Evolutionary conservation across 257 asterid genomes (phyloP).

Genomic region (Verbena officinalis): DNA sequence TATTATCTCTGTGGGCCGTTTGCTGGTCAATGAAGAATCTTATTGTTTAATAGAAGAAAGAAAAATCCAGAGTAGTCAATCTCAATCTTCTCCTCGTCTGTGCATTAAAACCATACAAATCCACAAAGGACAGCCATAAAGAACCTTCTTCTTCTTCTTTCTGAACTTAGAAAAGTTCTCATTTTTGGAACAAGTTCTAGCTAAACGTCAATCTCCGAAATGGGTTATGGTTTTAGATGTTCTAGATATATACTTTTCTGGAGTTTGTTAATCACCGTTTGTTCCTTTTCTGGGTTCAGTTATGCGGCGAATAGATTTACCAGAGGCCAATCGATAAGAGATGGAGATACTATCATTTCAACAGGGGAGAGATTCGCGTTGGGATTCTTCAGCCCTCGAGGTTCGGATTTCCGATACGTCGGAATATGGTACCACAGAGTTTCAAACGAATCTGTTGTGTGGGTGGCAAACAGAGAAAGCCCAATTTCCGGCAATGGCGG

Average conservation of each 20-base stretch:
- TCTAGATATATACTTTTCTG: constrained; percentile 5
- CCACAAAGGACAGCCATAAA: neutral
- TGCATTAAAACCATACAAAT: constrained; percentile 26
- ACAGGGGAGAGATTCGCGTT: constrained; percentile 41
- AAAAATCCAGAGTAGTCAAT: constrained; percentile 25
- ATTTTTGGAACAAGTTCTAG: neutral
- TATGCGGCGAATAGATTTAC: constrained; percentile 39
- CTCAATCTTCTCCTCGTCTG: constrained; percentile 39
- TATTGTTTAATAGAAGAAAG: constrained; percentile 34
- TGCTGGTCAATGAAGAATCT: constrained; percentile 46
- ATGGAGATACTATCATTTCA: constrained; percentile 58
- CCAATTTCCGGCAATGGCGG: constrained; percentile 60
- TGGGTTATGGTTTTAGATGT: constrained; percentile 31
- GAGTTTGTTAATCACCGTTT: constrained; percentile 15
- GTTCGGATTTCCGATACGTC: constrained; percentile 49
- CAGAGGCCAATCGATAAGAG: constrained; percentile 36
- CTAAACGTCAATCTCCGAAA: constrained; percentile 20
- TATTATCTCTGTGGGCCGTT: constrained; percentile 14
- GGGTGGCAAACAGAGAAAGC: constrained; percentile 77
- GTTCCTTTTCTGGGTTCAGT: constrained; percentile 28
- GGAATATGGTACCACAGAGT: constrained; percentile 65
- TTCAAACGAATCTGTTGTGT: constrained; percentile 43
- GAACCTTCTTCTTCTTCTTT: neutral
- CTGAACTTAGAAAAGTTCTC: constrained; percentile 3
- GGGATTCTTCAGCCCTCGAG: constrained; percentile 71